phyloP scores from a whole-genome alignment of 768 basidiomycete species.

The Chalciporus piperatus region DNA sequence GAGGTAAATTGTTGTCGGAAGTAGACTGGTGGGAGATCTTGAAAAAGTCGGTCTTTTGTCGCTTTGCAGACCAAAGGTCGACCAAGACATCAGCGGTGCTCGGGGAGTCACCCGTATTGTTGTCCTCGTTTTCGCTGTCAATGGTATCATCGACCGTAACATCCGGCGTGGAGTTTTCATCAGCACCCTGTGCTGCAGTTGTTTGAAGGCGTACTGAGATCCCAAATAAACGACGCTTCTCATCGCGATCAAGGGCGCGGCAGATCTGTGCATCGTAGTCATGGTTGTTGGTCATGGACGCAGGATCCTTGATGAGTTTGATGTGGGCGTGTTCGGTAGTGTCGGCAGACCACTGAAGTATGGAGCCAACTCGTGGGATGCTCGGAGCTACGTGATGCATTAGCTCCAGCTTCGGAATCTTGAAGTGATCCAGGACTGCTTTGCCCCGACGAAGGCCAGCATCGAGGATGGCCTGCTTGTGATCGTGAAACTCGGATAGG shows the following conservation, averaged over 20 bases:
- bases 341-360: slow-evolving; percentile 25
- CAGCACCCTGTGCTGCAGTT: too few relatives aligned
- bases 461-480: slow-evolving; percentile 35
- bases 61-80: too few relatives aligned
- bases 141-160: too few relatives aligned
- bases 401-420: slow-evolving; percentile 43
- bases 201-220: neutral
- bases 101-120: too few relatives aligned
- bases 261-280: slow-evolving; percentile 31
- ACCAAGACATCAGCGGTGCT: too few relatives aligned
- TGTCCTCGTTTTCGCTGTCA: too few relatives aligned
- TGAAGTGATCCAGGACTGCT: slow-evolving; percentile 31
- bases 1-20: neutral
- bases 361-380: slow-evolving; percentile 28
- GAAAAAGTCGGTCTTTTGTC: too few relatives aligned
- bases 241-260: slow-evolving; percentile 28
- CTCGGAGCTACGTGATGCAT: slow-evolving; percentile 33
- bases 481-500: slow-evolving; percentile 31
- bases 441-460: slow-evolving; percentile 28
- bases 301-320: slow-evolving; percentile 31
- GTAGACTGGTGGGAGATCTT: too few relatives aligned
- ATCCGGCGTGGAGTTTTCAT: too few relatives aligned
- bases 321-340: slow-evolving; percentile 25
- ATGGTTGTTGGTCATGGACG: slow-evolving; percentile 28
- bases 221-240: slow-evolving; percentile 18